A percentile compares a stretch with the other conserved stretches of the same genome.
phyloP scores from a whole-genome alignment of 164 flowering plant genomes.

The Berberis thunbergii region DNA sequence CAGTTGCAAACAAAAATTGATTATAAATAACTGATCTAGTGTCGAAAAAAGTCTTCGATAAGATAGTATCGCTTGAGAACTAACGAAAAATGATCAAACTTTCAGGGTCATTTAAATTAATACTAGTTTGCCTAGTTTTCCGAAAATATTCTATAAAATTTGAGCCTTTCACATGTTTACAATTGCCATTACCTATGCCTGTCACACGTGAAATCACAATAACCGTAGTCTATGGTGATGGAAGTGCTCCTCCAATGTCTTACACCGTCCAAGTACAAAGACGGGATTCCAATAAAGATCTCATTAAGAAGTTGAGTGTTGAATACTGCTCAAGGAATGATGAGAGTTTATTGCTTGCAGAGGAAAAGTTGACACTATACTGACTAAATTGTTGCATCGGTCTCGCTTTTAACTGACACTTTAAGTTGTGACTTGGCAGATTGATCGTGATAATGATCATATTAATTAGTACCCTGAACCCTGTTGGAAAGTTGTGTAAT shows the following conservation, averaged over 20 bases:
- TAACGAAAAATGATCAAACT: neutral
- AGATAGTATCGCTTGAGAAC: too few species aligned
- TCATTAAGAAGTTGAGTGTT: constrained; percentile 41
- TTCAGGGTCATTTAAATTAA: constrained; percentile 94
- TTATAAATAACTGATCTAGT: too few species aligned
- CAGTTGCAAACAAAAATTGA: too few species aligned
- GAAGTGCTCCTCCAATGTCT: constrained; percentile 81
- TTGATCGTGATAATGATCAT: constrained; percentile 60
- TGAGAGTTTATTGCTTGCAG: constrained; percentile 76
- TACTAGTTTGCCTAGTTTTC: constrained; percentile 83
- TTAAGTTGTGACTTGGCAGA: constrained; percentile 1
- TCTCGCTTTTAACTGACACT: neutral
- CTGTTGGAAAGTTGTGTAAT: constrained; percentile 39
- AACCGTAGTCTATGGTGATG: constrained; percentile 74
- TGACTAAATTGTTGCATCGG: too few species aligned
- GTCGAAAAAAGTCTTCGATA: too few species aligned
- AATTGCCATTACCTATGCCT: constrained; percentile 75
- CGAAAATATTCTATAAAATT: constrained; percentile 80
- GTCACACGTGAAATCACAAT: constrained; percentile 64
- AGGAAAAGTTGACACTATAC: constrained; percentile 31
- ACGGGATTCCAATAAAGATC: constrained; percentile 65
- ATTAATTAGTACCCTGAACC: constrained; percentile 50
- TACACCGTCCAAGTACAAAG: constrained; percentile 62
- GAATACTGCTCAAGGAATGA: constrained; percentile 68
- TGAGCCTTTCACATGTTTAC: constrained; percentile 91